Percentiles rank a stretch among this genome's conserved stretches.
Conservation (phyloP, 2,329 filamentous ascomycete genomes). For the Botrytis squamosa region DNA sequence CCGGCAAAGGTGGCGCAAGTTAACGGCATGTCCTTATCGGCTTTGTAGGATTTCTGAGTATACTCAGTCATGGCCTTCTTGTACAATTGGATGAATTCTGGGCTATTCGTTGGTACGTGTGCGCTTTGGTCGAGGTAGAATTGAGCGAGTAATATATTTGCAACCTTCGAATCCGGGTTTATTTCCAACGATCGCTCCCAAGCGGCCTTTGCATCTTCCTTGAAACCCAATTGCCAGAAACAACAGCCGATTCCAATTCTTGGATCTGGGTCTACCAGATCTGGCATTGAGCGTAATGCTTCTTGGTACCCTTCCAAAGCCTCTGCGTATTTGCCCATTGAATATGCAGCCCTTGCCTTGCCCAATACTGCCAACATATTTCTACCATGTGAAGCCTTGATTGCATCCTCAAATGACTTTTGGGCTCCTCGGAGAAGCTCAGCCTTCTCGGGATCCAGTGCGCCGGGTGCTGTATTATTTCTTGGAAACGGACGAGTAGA, state of each 20-base stretch:
- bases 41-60: slow-evolving; percentile 88
- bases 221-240: slow-evolving; percentile 94
- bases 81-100: slow-evolving; percentile 81
- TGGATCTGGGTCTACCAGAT: slow-evolving; percentile 88
- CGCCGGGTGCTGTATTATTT: slow-evolving; percentile 43
- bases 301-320: slow-evolving; percentile 84
- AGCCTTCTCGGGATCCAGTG: slow-evolving; percentile 67
- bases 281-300: slow-evolving; percentile 79
- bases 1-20: slow-evolving; percentile 87
- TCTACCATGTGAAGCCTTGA: slow-evolving; percentile 76
- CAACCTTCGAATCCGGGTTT: slow-evolving; percentile 79
- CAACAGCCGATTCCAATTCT: slow-evolving; percentile 95
- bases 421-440: slow-evolving; percentile 81
- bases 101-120: slow-evolving; percentile 77
- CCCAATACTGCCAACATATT: slow-evolving; percentile 94
- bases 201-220: slow-evolving; percentile 84
- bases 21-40: slow-evolving; percentile 86
- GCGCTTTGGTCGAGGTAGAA: slow-evolving; percentile 88
- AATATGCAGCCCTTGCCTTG: slow-evolving; percentile 82
- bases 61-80: slow-evolving; percentile 94
- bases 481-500: slow-evolving; percentile 78
- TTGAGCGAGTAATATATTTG: slow-evolving; percentile 84
- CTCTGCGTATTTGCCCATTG: slow-evolving; percentile 81
- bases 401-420: slow-evolving; percentile 93
- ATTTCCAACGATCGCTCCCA: slow-evolving; percentile 88